Evolutionary conservation across 169 alveolate species (phyloP).

Genomic region (Pseudocohnilembus persalinus): DNA sequence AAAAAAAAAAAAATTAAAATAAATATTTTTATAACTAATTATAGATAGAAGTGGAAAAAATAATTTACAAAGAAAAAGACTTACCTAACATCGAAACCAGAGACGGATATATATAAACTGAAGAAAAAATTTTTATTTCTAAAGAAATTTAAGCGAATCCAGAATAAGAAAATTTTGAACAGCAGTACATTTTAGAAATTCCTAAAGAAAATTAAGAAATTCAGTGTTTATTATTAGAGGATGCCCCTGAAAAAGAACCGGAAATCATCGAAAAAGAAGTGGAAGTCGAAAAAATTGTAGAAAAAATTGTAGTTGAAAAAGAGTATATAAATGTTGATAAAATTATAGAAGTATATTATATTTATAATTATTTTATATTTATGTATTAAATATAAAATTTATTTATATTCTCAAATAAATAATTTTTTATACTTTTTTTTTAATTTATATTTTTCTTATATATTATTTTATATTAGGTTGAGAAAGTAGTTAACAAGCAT

Average conservation of each 20-base stretch:
- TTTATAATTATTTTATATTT: too few species aligned
- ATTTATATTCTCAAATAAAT: too few species aligned
- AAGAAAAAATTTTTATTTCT: too few species aligned
- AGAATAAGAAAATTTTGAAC: too few species aligned
- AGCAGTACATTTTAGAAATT: background rate
- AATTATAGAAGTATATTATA: background rate
- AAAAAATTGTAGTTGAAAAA: background rate
- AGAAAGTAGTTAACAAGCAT: background rate
- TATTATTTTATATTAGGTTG: too few species aligned
- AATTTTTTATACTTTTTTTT: too few species aligned
- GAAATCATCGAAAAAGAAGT: background rate
- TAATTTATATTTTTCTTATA: too few species aligned
- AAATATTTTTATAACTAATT: too few species aligned
- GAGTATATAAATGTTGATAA: background rate
- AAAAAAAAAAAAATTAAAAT: too few species aligned
- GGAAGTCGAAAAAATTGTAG: background rate
- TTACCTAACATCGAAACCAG: background rate
- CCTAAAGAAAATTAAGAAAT: background rate
- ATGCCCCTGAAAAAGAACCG: background rate
- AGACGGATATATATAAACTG: background rate
- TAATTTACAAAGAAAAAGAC: background rate
- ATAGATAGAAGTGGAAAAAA: background rate
- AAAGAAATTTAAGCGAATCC: too few species aligned
- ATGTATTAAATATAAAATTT: too few species aligned
- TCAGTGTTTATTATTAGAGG: background rate